Conservation (phyloP, 164 flowering plant species). For the Saururus chinensis region DNA sequence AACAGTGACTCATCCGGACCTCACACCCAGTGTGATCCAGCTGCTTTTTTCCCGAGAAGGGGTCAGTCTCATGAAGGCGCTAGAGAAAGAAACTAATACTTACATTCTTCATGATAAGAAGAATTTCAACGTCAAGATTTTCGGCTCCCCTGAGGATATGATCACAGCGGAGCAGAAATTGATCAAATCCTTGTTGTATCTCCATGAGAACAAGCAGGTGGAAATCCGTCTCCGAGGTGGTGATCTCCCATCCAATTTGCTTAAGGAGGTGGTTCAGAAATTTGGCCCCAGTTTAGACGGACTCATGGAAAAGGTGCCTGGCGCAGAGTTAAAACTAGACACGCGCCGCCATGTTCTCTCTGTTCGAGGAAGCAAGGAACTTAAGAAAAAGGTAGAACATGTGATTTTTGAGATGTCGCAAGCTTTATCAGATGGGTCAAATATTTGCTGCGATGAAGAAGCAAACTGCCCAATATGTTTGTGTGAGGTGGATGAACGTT, state of each 20-base stretch:
- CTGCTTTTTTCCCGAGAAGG: conserved; percentile 61
- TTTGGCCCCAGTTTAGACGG: conserved; percentile 87
- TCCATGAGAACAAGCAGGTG: conserved; percentile 50
- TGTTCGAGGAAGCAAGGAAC: conserved; percentile 44
- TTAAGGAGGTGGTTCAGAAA: conserved; percentile 62
- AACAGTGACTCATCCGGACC: conserved; percentile 35
- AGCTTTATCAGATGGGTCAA: conserved; percentile 5
- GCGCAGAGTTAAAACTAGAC: conserved; percentile 44
- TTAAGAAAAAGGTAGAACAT: conserved; percentile 56
- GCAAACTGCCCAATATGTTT: conserved; percentile 71
- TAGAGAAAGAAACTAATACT: conserved; percentile 59
- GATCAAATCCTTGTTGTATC: conserved; percentile 37
- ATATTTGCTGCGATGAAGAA: conserved; percentile 18
- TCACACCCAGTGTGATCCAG: conserved; percentile 51
- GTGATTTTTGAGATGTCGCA: conserved; percentile 37
- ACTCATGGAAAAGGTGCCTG: conserved; percentile 60
- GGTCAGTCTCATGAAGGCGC: conserved; percentile 31
- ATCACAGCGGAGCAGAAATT: conserved; percentile 41
- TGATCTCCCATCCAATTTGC: conserved; percentile 44
- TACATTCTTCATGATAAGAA: conserved; percentile 60
- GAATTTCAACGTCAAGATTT: conserved; percentile 31
- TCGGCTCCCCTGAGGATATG: conserved; percentile 47
- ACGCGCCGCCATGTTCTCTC: conserved; percentile 51
- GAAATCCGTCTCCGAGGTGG: conserved; percentile 66
- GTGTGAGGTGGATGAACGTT: conserved; percentile 69